Evolutionary conservation across 2,329 filamentous ascomycete species (phyloP), one percentile per base, ranked within the genome.

Genomic region (Microcyclosporella mali): DNA sequence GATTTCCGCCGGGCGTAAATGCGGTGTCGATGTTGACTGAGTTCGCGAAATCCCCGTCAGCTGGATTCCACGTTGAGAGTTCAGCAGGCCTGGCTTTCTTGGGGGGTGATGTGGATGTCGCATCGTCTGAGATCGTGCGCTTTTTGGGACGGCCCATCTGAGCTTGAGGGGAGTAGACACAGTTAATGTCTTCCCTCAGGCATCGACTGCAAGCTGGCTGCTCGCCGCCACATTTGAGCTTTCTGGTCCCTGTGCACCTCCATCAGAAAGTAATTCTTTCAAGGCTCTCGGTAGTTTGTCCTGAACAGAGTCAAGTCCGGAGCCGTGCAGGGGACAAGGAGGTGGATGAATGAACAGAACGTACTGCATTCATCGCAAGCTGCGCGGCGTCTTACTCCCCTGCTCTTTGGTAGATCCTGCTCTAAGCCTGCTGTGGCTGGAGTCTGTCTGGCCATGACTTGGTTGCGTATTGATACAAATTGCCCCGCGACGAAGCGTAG

Each of bases 111-210:
- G 16, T 30, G 12, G 25, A 7, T 10, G n/a, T n/a, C n/a, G 47
- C 51, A 3, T 46, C 46, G 6, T 53, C 60, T n/a, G 62, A 59
- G 37, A 65, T 57, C 45, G 58, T 56, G 39, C 70, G 62, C 55
- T 74, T 75, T 46, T 67, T 66, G n/a, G 72, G 72, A 33, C 72
- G 55, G 8, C 72, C 72, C 72, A 74, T 75, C 28, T 61, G 65
- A 55, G 72, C 73, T 40, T 70, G 69, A 2, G 59, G 57, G 17
- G 69, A 72, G 53, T 73, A 75, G 18, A 68, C 40, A 51, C 72
- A 75, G 12, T 37, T 36, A 11, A 72, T 61, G 3, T 49, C 50
- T 37, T 73, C 70, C 31, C 56, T 53, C 14, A 50, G 47, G 48
- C 72, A 74, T 39, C 72, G 60, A 14, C 53, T 53, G 50, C 72